Conservation (phyloP, 495 filamentous ascomycete genomes). For the Chaetomium fimeti region DNA sequence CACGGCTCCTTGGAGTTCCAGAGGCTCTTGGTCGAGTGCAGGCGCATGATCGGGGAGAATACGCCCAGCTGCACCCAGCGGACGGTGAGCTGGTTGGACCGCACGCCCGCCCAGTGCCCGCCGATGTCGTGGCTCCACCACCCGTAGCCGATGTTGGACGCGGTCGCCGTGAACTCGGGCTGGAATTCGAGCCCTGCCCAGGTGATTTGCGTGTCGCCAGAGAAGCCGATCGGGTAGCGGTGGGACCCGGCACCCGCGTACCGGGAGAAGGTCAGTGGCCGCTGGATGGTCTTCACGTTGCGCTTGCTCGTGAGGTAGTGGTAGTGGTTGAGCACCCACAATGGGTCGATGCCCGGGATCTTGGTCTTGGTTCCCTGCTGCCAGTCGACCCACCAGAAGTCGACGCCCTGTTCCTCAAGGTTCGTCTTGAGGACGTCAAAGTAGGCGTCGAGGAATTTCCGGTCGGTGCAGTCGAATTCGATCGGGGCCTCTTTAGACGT, state of each 20-base stretch:
- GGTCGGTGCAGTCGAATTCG: slow-evolving; percentile 53
- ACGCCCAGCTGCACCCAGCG: slow-evolving; percentile 60
- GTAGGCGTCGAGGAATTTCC: slow-evolving; percentile 56
- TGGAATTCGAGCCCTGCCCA: slow-evolving; percentile 60
- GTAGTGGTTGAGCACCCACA: slow-evolving; percentile 64
- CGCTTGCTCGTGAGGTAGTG: slow-evolving; percentile 53
- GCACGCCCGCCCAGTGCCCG: slow-evolving; percentile 52
- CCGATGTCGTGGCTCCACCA: slow-evolving; percentile 68
- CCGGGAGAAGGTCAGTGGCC: slow-evolving; percentile 49
- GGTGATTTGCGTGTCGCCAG: slow-evolving; percentile 55
- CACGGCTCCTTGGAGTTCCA: slow-evolving; percentile 61
- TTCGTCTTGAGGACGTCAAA: slow-evolving; percentile 54
- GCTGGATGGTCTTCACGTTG: slow-evolving; percentile 29
- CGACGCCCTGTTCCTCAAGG: slow-evolving; percentile 51
- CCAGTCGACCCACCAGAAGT: slow-evolving; percentile 67
- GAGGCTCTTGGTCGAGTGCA: slow-evolving; percentile 53
- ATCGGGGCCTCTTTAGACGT: slow-evolving; percentile 47
- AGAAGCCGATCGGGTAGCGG: slow-evolving; percentile 62
- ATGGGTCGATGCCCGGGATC: slow-evolving; percentile 56
- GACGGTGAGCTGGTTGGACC: slow-evolving; percentile 53
- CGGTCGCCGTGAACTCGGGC: slow-evolving; percentile 61
- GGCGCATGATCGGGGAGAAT: slow-evolving; percentile 57
- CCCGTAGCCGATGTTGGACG: slow-evolving; percentile 62
- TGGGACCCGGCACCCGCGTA: slow-evolving; percentile 60
- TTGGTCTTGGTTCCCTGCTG: slow-evolving; percentile 55